Conservation (phyloP, 1,284 basidiomycete species). For the Fomitopsis schrenkii region DNA sequence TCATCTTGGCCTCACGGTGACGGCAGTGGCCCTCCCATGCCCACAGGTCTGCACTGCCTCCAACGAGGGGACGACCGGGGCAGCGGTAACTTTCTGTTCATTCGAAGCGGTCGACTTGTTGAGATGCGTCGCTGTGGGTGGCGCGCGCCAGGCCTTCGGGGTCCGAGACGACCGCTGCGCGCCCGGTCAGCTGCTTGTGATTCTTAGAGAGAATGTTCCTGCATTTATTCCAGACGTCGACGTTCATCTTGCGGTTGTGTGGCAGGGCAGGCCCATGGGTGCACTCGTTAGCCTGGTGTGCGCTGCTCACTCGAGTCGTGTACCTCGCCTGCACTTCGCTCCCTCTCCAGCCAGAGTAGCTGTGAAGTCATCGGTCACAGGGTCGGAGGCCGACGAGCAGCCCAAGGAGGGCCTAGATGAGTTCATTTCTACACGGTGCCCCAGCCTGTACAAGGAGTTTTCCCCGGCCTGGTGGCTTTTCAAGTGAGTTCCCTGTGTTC, state of each 20-base stretch:
- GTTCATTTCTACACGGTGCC: slow-evolving; percentile 54
- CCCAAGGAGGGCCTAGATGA: slow-evolving; percentile 41
- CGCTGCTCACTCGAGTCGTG: slow-evolving; percentile 1
- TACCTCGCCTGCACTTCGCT: slow-evolving; percentile 32
- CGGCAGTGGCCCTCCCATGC: neutral
- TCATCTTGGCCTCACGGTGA: neutral
- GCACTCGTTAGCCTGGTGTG: slow-evolving; percentile 24
- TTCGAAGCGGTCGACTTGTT: neutral
- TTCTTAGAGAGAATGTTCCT: neutral
- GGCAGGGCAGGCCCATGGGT: slow-evolving; percentile 23
- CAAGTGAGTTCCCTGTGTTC: neutral
- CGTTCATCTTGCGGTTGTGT: neutral
- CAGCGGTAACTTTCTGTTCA: neutral
- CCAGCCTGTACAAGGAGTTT: slow-evolving; percentile 51
- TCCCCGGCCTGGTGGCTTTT: slow-evolving; percentile 64
- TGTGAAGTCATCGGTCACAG: slow-evolving; percentile 30
- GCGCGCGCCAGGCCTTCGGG: neutral
- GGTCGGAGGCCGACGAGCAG: slow-evolving; percentile 8
- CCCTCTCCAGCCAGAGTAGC: slow-evolving; percentile 34
- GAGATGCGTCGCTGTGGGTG: neutral
- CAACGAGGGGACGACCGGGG: neutral
- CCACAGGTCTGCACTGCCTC: neutral
- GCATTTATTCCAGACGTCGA: neutral
- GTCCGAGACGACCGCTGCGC: neutral
- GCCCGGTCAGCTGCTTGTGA: neutral